These are phyloP conservation scores for Pichia membranifaciens DNA, from an alignment of 805 yeast species.

Conservation along the genomic window DNA sequence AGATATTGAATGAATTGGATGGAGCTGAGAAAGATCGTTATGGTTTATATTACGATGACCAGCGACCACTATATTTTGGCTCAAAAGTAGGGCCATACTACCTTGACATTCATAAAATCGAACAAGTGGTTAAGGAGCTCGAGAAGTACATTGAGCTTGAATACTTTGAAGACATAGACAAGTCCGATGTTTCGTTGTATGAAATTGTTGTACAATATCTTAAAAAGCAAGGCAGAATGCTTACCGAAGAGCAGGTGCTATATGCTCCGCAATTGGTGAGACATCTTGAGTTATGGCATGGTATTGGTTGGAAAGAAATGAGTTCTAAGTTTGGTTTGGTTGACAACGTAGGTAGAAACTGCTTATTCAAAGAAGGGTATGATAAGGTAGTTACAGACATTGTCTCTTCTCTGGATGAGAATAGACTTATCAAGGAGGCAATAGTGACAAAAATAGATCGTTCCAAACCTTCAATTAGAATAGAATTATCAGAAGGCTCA, in stretches of 20 bases:
- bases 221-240: conserved; percentile 37
- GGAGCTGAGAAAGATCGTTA: conserved; percentile 16
- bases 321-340: conserved; percentile 66
- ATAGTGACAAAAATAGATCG: conserved; percentile 39
- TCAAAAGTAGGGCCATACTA: conserved; percentile 14
- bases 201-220: conserved; percentile 42
- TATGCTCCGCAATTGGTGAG: conserved; percentile 50
- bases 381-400: conserved; percentile 45
- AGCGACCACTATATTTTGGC: conserved; percentile 23
- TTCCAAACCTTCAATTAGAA: conserved; percentile 19
- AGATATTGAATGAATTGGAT: conserved; percentile 28
- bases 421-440: conserved; percentile 35
- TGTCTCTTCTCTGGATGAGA: conserved; percentile 33
- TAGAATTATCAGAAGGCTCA: conserved; percentile 32
- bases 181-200: conserved; percentile 46
- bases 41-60: conserved; percentile 31
- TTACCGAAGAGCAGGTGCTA: conserved; percentile 46
- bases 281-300: conserved; percentile 73
- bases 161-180: conserved; percentile 44
- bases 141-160: conserved; percentile 52
- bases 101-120: conserved; percentile 25
- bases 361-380: conserved; percentile 60
- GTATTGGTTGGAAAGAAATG: conserved; percentile 57
- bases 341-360: conserved; percentile 73
- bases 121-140: conserved; percentile 50